Evolutionary conservation across 345 rosid genomes (phyloP), one percentile per base, ranked within the genome.

Genomic region (Salix caprea): DNA sequence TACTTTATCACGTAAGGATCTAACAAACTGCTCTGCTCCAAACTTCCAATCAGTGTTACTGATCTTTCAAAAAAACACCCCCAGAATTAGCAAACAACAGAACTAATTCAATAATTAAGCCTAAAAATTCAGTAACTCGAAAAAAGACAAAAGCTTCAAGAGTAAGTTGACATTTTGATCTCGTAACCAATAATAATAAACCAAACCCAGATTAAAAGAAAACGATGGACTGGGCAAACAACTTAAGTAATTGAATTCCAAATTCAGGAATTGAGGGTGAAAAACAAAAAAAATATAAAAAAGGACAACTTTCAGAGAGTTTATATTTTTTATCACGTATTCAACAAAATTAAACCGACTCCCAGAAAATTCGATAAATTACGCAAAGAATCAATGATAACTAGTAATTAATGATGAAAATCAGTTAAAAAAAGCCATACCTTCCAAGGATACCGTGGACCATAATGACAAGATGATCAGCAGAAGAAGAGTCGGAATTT

Each of bases 371-470:
- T 48, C 24, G 34, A 4, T 24, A 10, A 74, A 67, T 1, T 6
- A 66, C 62, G 10, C 19, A 16, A 8, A 54, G 21, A 26, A 12
- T 76, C 39, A 21, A 46, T 34, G 66, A 36, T 21, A 1, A 24
- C 19, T 15, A 5, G 18, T 58, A 9, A 48, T n/a, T 19, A 66
- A 70, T 7, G 13, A 64, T n/a, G 42, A 40, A 2, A 12, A 19
- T 36, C 6, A 70, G 26, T 7, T 36, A 21, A 30, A 30, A 66
- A 34, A 70, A 8, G 46, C 6, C 70, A 30, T 23, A 82, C 99
- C 97, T 91, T 78, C 99, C 99, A n/a, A 94, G 89, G 70, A 96
- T 96, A 13, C 98, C 99, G 77, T 96, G 96, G 82, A 92, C 95
- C 99, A 92, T 90, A 79, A 96, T 82, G 26, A 96, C 97, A 72